Percentiles rank a stretch among this genome's conserved stretches.
Conservation (phyloP, 352 stramenopile genomes). For the Plasmopara halstedii region DNA sequence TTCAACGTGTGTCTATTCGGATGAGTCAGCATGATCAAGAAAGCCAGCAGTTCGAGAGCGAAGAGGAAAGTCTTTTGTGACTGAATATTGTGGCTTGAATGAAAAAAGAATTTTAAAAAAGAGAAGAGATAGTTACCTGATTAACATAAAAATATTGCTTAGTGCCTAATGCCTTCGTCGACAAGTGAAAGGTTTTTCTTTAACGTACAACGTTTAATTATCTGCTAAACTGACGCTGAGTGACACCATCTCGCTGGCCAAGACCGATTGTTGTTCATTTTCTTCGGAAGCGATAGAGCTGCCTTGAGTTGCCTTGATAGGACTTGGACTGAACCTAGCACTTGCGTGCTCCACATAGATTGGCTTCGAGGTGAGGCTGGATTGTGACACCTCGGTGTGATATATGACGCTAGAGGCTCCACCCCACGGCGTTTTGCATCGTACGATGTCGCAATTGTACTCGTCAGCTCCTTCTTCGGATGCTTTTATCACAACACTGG, state of each 20-base stretch:
- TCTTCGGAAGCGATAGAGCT: slow-evolving; percentile 17
- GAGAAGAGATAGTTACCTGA: slow-evolving; percentile 5
- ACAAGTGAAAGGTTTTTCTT: too few relatives aligned
- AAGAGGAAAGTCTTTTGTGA: slow-evolving; percentile 53
- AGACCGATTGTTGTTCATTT: slow-evolving; percentile 17
- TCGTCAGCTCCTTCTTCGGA: slow-evolving; percentile 29
- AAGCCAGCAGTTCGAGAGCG: slow-evolving; percentile 39
- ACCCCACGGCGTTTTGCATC: slow-evolving; percentile 36
- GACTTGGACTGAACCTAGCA: not conserved
- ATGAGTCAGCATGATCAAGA: slow-evolving; percentile 52
- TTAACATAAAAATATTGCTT: slow-evolving; percentile 17
- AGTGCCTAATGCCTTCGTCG: too few relatives aligned
- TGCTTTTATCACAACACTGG: slow-evolving; percentile 30
- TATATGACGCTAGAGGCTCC: slow-evolving; percentile 24
- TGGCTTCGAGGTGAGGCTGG: slow-evolving; percentile 27
- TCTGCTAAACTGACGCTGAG: slow-evolving; percentile 15
- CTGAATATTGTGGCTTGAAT: too few relatives aligned
- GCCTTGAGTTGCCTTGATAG: slow-evolving; percentile 5
- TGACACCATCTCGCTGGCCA: slow-evolving; percentile 32
- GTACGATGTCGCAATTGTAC: slow-evolving; percentile 56
- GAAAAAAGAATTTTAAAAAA: too few relatives aligned
- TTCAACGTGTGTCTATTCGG: slow-evolving; percentile 62
- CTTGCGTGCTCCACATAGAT: slow-evolving; percentile 9
- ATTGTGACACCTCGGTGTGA: slow-evolving; percentile 37
- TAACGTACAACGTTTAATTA: too few relatives aligned